Base-by-base conservation (phyloP, 2,329 filamentous ascomycete genomes). In the Aspergillus chevalieri region DNA sequence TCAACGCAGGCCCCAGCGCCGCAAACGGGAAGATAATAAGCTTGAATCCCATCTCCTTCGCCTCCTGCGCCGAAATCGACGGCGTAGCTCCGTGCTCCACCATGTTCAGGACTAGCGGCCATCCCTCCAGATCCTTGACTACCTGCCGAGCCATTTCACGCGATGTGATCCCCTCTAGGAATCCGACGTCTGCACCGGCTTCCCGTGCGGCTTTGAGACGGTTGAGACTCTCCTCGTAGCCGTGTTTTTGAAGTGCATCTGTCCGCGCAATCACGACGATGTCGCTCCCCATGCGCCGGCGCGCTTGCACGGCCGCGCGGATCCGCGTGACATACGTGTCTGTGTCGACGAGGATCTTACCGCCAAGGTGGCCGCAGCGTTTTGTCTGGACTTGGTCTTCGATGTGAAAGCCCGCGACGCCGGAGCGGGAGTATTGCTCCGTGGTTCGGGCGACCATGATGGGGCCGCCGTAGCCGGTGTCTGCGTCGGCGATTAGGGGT, bases 341-440 rank as follows among this genome's bases (percentile, higher is more conserved):
- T 0, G 48, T 54, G 43, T 66, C 65, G 21, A 72, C 69, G 7
- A 73, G 63, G 34, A 67, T 60, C 53, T 73, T 73, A 34, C 69
- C 69, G 2, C 58, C 63, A 0, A 73, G 63, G 47, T 73, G 69
- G 2, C 70, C 69, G 50, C 70, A 73, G 15, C 69, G 64, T 49
- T 73, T 73, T 14, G 65, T 70, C 52, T 70, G 68, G 6, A 80
- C 72, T 59, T 82, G 77, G 61, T 82, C 79, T 62, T 82, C 79
- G 55, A 82, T 74, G 59, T 82, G 79, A 42, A 81, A 70, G 8
- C 70, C 79, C 1, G 79, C 79, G 2, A 82, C 75, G 21, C 78
- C 78, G 3, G 77, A 70, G 43, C 74, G 73, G 21, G 74, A 73
- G 62, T 80, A 80, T 44, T 74, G 67, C 21, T 71, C 67, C 4